Conservation (phyloP, 768 basidiomycete genomes). For the Leccinum arenicola region DNA sequence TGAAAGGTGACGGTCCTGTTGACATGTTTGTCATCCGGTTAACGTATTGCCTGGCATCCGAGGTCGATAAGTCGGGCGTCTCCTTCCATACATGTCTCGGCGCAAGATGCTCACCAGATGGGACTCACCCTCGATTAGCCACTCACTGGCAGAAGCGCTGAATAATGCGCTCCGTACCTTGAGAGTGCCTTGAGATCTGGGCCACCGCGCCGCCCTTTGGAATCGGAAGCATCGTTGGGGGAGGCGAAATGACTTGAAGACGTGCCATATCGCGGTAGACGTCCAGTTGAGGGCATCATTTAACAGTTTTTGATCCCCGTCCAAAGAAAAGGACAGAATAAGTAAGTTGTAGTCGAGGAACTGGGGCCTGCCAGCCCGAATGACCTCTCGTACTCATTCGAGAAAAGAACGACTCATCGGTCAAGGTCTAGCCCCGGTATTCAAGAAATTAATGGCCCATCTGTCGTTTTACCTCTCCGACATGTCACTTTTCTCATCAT, state of each 20-base stretch:
- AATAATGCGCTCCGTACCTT: slow-evolving; percentile 11
- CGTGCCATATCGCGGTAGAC: slow-evolving; percentile 4
- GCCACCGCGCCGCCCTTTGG: slow-evolving; percentile 7
- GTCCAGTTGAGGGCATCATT: background rate
- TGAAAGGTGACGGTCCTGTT: background rate
- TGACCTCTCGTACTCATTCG: background rate
- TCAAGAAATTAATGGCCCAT: slow-evolving; percentile 12
- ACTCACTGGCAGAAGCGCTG: slow-evolving; percentile 6
- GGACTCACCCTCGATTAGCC: slow-evolving; percentile 9
- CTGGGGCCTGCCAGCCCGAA: slow-evolving; percentile 2
- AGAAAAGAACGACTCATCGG: background rate
- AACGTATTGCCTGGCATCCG: background rate
- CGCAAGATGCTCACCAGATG: slow-evolving; percentile 15
- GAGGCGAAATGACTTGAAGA: slow-evolving; percentile 24
- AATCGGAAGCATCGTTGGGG: slow-evolving; percentile 9
- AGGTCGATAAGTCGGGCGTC: slow-evolving; percentile 2
- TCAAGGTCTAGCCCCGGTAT: slow-evolving; percentile 10
- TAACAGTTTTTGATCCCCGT: slow-evolving; percentile 24
- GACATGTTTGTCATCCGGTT: slow-evolving; percentile 11
- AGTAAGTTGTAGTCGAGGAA: slow-evolving; percentile 8
- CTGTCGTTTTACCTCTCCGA: background rate
- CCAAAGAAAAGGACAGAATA: background rate
- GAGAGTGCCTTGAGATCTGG: slow-evolving; percentile 13
- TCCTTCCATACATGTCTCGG: slow-evolving; percentile 17
- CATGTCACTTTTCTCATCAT: background rate